Base-by-base conservation (phyloP, 2,329 filamentous ascomycete genomes). In the Pseudogymnoascus destructans region DNA sequence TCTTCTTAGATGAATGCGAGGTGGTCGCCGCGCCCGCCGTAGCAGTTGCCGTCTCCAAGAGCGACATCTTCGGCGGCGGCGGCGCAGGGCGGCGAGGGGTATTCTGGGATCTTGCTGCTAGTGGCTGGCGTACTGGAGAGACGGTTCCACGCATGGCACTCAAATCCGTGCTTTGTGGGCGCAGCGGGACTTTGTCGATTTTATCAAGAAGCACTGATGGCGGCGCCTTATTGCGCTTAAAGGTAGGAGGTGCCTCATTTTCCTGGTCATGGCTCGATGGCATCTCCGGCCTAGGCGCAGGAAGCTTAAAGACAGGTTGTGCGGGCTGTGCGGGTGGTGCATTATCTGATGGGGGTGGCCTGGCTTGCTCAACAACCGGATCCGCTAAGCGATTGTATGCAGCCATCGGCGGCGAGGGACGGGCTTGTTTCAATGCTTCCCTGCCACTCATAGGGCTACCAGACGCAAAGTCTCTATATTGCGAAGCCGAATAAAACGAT, bases 51-150 rank as follows among this genome's bases (percentile, higher is more conserved):
- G 91, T 86, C 64, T 97, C 90, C n/a, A 96, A 74, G 6, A 95
- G 86, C 1, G 88, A 93, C 92, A 97, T 97, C 71, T 96, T 97
- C 0, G 93, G 92, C 6, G 90, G 90, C 2, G 92, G 92, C 21
- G 69, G 86, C 1, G 89, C 89, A 19, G 86, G 79, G 64, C 90
- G 78, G 66, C 82, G 86, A 9, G 90, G 90, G 3, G 89, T 95
- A 64, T 84, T 85, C 59, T 78, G 76, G 63, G 73, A 79, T 59
- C 82, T 74, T 1, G 74, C 67, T 9, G 77, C 73, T 25, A 85
- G 69, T 2, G 78, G 77, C 59, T 78, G 80, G 62, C 81, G 72
- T 42, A 81, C 80, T 0, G 80, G 79, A 1, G 80, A 81, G 2
- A 66, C 67, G 33, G 73, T 67, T 63, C 69, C 61, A 33, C 62